A percentile compares a stretch with the other conserved stretches of the same genome.
These are phyloP conservation scores for Planoprotostelium fungivorum DNA, from an alignment of 78 protist species.

Conservation along the genomic window DNA sequence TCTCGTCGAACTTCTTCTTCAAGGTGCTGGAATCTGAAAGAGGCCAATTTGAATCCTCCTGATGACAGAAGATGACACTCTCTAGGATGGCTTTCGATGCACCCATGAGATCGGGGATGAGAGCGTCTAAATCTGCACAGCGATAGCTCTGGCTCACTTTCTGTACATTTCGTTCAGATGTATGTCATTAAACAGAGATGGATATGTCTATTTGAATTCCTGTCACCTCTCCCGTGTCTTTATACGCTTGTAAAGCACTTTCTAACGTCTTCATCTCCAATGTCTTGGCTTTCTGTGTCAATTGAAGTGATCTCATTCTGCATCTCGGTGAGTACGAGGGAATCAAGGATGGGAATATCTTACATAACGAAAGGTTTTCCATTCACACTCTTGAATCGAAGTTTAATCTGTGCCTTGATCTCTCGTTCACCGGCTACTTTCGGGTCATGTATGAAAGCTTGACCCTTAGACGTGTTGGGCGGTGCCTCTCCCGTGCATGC, in stretches of 20 bases:
- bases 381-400: conserved; percentile 65
- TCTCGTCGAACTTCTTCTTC: conserved; percentile 94
- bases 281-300: conserved; percentile 29
- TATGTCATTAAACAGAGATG: conserved; percentile 15
- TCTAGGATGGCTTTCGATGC: conserved; percentile 90
- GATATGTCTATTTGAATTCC: conserved; percentile 26
- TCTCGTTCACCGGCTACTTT: conserved; percentile 62
- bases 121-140: conserved; percentile 78
- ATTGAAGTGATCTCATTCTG: neutral
- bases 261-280: conserved; percentile 50
- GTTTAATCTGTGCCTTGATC: conserved; percentile 88
- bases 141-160: conserved; percentile 45
- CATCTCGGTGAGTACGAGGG: neutral
- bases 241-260: conserved; percentile 17
- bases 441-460: conserved; percentile 90
- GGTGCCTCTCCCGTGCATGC: conserved; percentile 95
- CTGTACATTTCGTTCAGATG: conserved; percentile 17
- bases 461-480: conserved; percentile 79
- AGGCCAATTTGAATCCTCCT: conserved; percentile 98
- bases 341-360: conserved; percentile 16
- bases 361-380: conserved; percentile 54
- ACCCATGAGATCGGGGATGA: conserved; percentile 82
- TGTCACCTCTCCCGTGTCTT: conserved; percentile 22
- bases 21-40: conserved; percentile 65
- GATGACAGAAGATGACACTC: conserved; percentile 98